phyloP scores from a whole-genome alignment of 768 basidiomycete species.

The Candolleomyces efflorescens region DNA sequence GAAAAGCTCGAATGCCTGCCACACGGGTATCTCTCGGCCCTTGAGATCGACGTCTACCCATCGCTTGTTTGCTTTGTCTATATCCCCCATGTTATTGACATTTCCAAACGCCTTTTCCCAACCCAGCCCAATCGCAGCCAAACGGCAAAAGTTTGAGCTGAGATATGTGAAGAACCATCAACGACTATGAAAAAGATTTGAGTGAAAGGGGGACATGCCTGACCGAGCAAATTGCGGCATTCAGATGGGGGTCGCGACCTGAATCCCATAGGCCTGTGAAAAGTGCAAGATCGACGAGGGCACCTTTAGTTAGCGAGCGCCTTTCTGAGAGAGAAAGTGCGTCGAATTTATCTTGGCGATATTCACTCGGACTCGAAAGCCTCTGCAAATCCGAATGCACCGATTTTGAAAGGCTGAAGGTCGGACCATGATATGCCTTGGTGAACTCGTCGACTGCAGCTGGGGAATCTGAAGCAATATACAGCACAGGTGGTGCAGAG shows the following conservation, averaged over 20 bases:
- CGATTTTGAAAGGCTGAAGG: slow-evolving; percentile 45
- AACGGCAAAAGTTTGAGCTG: slow-evolving; percentile 59
- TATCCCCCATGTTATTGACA: slow-evolving; percentile 40
- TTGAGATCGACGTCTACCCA: slow-evolving; percentile 70
- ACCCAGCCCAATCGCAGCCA: slow-evolving; percentile 57
- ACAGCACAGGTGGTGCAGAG: slow-evolving; percentile 35
- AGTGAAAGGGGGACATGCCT: slow-evolving; percentile 31
- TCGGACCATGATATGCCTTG: slow-evolving; percentile 30
- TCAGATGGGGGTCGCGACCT: slow-evolving; percentile 39
- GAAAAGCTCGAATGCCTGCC: slow-evolving; percentile 57
- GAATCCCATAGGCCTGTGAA: slow-evolving; percentile 58
- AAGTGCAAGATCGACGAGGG: slow-evolving; percentile 67
- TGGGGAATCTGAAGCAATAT: slow-evolving; percentile 61
- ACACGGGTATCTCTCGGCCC: slow-evolving; percentile 50
- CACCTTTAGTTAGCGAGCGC: slow-evolving; percentile 51
- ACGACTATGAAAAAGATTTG: background rate
- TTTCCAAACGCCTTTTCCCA: slow-evolving; percentile 62
- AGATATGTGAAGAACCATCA: slow-evolving; percentile 3
- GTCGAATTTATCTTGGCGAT: slow-evolving; percentile 51
- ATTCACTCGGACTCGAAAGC: slow-evolving; percentile 49
- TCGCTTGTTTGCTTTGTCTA: slow-evolving; percentile 40
- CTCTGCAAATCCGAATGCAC: slow-evolving; percentile 35
- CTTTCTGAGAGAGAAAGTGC: slow-evolving; percentile 35
- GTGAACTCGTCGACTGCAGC: slow-evolving; percentile 38
- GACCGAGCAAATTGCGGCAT: slow-evolving; percentile 54